These are phyloP conservation scores for Kuraishia hungarica DNA, from an alignment of 805 yeast species.

Conservation along the genomic window DNA sequence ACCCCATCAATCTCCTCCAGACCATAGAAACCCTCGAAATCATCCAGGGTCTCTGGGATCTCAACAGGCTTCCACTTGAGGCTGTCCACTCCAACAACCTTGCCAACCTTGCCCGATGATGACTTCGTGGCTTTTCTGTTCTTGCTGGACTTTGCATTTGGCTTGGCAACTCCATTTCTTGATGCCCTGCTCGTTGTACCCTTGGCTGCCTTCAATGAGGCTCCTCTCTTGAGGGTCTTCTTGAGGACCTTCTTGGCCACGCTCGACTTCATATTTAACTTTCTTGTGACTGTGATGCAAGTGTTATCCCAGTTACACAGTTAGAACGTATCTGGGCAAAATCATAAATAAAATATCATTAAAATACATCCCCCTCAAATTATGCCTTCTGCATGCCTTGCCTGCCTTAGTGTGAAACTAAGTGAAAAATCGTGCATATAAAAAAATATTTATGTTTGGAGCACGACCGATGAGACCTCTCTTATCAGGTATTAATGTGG, in stretches of 20 bases:
- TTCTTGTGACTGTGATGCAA: too few relatives aligned
- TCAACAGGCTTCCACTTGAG: constrained; percentile 77
- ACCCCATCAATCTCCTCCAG: constrained; percentile 94
- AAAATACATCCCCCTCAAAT: not conserved
- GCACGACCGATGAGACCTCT: too few relatives aligned
- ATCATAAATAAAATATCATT: too few relatives aligned
- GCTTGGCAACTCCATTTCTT: not conserved
- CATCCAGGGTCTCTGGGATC: constrained; percentile 76
- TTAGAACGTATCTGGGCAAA: too few relatives aligned
- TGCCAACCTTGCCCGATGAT: not conserved
- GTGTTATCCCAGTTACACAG: too few relatives aligned
- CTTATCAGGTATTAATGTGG: not conserved
- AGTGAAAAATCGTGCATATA: too few relatives aligned
- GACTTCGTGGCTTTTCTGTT: too few relatives aligned
- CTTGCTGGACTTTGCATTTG: not conserved
- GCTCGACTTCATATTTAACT: too few relatives aligned
- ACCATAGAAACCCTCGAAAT: constrained; percentile 87
- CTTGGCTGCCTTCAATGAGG: not conserved
- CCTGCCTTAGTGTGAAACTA: too few relatives aligned
- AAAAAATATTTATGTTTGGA: too few relatives aligned
- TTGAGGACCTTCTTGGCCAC: not conserved
- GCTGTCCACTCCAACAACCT: constrained; percentile 37
- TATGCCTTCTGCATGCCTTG: too few relatives aligned
- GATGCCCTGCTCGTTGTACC: not conserved
- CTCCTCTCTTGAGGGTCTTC: not conserved